Base-by-base conservation (phyloP, 2,329 filamentous ascomycete genomes). In the Aspergillus unguis region DNA sequence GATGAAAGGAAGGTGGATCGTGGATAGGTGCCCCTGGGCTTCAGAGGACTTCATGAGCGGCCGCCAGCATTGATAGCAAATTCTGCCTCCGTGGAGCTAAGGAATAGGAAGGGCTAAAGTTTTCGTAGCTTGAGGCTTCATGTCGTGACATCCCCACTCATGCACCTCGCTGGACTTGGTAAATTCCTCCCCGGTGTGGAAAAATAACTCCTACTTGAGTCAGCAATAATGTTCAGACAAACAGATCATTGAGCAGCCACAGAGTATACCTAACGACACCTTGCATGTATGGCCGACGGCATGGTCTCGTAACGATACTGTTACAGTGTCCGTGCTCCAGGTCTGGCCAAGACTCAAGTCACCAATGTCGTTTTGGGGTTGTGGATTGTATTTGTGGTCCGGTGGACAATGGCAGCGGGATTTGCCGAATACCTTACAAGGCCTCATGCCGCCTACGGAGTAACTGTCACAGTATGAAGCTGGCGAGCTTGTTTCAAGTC, bases 81-180 rank as follows among this genome's bases (percentile, higher is more conserved):
- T 17, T 17, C 17, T 17, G 17, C 17, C 17, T 17, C 17, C 17
- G 17, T 17, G 17, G 17, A 17, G 17, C 17, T 17, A 17, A 17
- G 17, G 17, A 17, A 17, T 17, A 17, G 17, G 17, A 17, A 17
- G 17, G 17, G 17, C 17, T 17, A 17, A 17, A 17, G 17, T 17
- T 17, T 17, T 17, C 17, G 17, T 17, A 17, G 17, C 17, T 17
- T 17, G 17, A 17, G 17, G 17, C 17, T 17, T 17, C 17, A 17
- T 17, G 17, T 17, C 17, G 17, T 17, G 17, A 17, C 17, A 17
- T 17, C 17, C 46, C 45, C 41, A 38, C 45, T 45, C 32, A 48
- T 53, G 51, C 51, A 49, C 8, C 40, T 53, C 5, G 45, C 45
- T 49, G 35, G 17, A 49, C 28, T 27, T 23, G 45, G 45, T 6